Evolutionary conservation across 2,329 filamentous ascomycete species (phyloP), one percentile per base, ranked within the genome.

Genomic region (Fusarium proliferatum): DNA sequence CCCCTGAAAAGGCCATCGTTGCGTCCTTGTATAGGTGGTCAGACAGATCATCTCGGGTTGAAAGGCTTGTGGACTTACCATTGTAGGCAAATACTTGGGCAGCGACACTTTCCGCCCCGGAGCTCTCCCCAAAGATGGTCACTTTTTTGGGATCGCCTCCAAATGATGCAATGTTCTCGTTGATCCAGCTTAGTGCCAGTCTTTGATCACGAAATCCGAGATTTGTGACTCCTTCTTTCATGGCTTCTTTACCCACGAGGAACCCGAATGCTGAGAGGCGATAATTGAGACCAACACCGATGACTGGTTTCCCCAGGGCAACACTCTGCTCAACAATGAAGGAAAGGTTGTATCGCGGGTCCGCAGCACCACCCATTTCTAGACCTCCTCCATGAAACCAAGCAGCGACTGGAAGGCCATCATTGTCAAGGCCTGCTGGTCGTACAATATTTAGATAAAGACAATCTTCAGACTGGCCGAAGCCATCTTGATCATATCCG

Each of bases 371-470:
- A 5, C 80, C 80, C 77, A 78, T 77, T n/a, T 38, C 68, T 28
- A 82, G 51, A 21, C 79, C 80, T 30, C 80, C 80, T 39, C 85
- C 85, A 64, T 90, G 86, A 49, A 91, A 89, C 88, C 89, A 91
- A 1, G 90, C 84, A 16, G 84, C 85, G 11, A 91, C 86, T 0
- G 89, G 90, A 5, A 91, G 82, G 16, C 80, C 83, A 5, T 79
- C 78, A 12, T 76, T 69, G 13, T 82, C 78, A 9, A 85, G 81
- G 10, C 86, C 85, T 13, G 85, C 80, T 0, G 89, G 88, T 7
- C 90, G 85, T 33, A 92, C 82, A 12, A 92, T 84, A 73, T 91
- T 92, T 68, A 92, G 81, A 49, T 88, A 90, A 8, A 92, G 83
- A 69, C 90, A 92, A 74, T 91, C 87, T 74, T 92, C 90, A 16